Conservation (phyloP, 1,284 basidiomycete genomes). For the Ceratobasidium sp. region DNA sequence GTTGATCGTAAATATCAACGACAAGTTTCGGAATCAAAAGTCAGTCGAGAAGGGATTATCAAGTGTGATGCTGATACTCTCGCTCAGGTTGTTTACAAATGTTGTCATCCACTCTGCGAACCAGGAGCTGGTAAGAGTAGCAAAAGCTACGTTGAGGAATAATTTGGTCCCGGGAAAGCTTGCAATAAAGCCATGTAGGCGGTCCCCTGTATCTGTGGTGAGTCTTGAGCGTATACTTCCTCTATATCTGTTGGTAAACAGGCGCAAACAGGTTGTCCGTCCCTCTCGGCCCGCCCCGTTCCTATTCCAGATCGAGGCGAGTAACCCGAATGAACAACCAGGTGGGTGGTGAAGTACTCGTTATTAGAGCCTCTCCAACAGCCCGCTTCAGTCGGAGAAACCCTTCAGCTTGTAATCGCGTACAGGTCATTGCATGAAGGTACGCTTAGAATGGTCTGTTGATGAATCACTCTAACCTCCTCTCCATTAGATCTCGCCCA, state of each 20-base stretch:
- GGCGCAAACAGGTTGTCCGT: slow-evolving; percentile 70
- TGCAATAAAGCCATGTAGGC: slow-evolving; percentile 10
- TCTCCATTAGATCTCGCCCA: slow-evolving; percentile 30
- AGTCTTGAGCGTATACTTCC: not conserved
- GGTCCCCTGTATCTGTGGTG: slow-evolving; percentile 42
- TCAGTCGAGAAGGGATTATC: slow-evolving; percentile 54
- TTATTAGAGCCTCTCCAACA: not conserved
- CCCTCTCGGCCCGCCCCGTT: slow-evolving; percentile 78
- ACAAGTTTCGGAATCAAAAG: slow-evolving; percentile 84
- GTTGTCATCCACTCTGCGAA: slow-evolving; percentile 83
- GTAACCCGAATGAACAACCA: slow-evolving; percentile 70
- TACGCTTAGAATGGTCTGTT: slow-evolving; percentile 54
- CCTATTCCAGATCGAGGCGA: slow-evolving; percentile 70
- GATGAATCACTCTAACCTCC: slow-evolving; percentile 35
- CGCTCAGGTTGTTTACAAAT: slow-evolving; percentile 77
- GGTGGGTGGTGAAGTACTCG: slow-evolving; percentile 8
- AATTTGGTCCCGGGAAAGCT: slow-evolving; percentile 48
- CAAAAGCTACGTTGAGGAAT: slow-evolving; percentile 67
- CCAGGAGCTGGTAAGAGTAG: slow-evolving; percentile 78
- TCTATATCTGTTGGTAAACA: not conserved
- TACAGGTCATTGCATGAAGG: slow-evolving; percentile 84
- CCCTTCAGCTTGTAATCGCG: slow-evolving; percentile 71
- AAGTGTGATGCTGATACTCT: slow-evolving; percentile 1
- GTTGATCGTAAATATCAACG: slow-evolving; percentile 85
- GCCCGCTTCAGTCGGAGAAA: slow-evolving; percentile 67